Percentiles rank a stretch among this genome's conserved stretches.
phyloP scores from a whole-genome alignment of 73 alveolate genomes.

The Uronychia setigera region DNA sequence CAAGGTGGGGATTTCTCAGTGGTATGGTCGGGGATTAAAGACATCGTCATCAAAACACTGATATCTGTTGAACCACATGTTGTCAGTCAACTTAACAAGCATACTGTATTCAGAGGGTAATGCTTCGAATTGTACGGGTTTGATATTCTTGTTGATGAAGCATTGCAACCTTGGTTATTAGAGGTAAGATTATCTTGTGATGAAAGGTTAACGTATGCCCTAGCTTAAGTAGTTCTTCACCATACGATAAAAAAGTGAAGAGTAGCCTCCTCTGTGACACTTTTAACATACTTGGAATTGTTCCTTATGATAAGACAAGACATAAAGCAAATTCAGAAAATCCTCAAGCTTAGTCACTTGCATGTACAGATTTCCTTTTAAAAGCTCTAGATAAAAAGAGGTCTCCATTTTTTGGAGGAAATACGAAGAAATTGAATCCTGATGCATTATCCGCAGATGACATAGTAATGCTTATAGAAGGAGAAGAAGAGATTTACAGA shows the following conservation, averaged over 20 bases:
- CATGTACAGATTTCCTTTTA: not conserved
- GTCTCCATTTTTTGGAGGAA: too few relatives aligned
- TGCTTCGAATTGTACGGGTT: constrained; percentile 95
- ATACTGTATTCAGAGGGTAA: constrained; percentile 60
- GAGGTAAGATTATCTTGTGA: too few relatives aligned
- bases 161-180: constrained; percentile 89
- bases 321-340: constrained; percentile 34
- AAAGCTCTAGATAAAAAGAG: too few relatives aligned
- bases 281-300: constrained; percentile 80
- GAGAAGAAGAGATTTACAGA: constrained; percentile 50
- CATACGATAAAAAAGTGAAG: constrained; percentile 87
- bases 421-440: too few relatives aligned
- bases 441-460: not conserved
- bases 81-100: constrained; percentile 63
- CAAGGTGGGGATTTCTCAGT: constrained; percentile 49
- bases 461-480: not conserved
- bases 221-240: constrained; percentile 81
- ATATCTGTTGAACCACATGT: constrained; percentile 61
- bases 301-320: constrained; percentile 82
- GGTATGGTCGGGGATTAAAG: constrained; percentile 27
- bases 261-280: constrained; percentile 84
- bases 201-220: constrained; percentile 95
- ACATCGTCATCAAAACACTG: constrained; percentile 64
- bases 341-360: not conserved
- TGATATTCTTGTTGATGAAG: constrained; percentile 88